phyloP scores from a whole-genome alignment of 169 alveolate species.

The Plasmodium inui region DNA sequence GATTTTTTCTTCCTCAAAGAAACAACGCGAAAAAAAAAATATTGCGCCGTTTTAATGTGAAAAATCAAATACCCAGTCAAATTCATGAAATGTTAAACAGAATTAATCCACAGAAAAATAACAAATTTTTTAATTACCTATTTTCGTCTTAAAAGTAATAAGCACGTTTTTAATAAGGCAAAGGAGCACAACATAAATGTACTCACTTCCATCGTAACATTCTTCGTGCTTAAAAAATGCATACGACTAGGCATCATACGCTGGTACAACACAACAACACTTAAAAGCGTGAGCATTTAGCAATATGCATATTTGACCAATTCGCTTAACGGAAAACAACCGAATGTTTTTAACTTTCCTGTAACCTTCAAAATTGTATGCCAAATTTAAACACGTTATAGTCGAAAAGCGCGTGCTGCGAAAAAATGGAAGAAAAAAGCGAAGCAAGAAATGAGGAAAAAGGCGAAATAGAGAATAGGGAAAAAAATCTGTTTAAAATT shows the following conservation, averaged over 20 bases:
- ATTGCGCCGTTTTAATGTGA: not conserved
- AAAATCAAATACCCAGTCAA: not conserved
- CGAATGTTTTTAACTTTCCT: not conserved
- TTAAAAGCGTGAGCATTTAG: not conserved
- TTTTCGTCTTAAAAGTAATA: not conserved
- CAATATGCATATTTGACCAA: not conserved
- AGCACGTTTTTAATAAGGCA: not conserved
- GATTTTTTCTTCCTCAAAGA: not conserved
- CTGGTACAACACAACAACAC: not conserved
- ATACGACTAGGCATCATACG: not conserved
- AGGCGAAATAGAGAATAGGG: not conserved
- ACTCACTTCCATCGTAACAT: not conserved
- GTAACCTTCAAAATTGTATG: conserved; percentile 3
- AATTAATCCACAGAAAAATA: not conserved
- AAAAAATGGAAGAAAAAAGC: conserved; percentile 18
- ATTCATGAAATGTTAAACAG: not conserved
- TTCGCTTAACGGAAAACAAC: conserved; percentile 8
- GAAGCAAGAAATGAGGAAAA: not conserved
- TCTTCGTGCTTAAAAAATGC: not conserved
- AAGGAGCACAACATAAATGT: not conserved
- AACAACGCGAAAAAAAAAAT: not conserved
- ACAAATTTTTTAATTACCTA: not conserved
- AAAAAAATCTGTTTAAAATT: conserved; percentile 4
- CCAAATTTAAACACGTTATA: not conserved
- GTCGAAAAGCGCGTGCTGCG: not conserved